Evolutionary conservation across 1,284 basidiomycete genomes (phyloP), one percentile per base, ranked within the genome.

Genomic region (Ceratobasidium sp.): DNA sequence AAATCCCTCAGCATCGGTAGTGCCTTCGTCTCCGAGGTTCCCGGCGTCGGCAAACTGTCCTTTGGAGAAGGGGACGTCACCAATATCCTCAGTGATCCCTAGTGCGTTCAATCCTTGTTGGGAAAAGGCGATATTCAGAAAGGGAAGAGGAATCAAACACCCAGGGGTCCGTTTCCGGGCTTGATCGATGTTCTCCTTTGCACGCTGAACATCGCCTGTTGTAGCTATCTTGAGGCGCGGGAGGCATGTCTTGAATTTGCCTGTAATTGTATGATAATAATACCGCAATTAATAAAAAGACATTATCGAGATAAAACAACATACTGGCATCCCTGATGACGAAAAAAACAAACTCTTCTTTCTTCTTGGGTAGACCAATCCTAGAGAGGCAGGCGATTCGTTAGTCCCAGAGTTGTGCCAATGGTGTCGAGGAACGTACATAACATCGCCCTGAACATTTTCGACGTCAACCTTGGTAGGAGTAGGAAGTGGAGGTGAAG

Each of bases 61-160:
- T 1, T 39, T 71, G 1, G 67, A 33, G 80, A 86, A 87, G 2
- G 80, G 79, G 0, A 78, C 1, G 78, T 87, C 86, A 1, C 81
- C 82, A 26, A 87, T 81, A 64, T 84, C 77, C 77, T 86, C 86
- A 7, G 79, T 83, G 63, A 87, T 82, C 7, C 84, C 85, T 13
- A 88, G 81, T 26, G 78, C 81, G 44, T 68, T 66, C 18, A 82
- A 53, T 2, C 82, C 82, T 7, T 53, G 49, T n/a, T 64, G 61
- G 20, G 80, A 77, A 64, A 82, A 82, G 23, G 77, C 78, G 42
- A 82, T 78, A 75, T 82, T 82, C 28, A 81, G 76, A 28, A 63
- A 63, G 40, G 72, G 78, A n/a, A 78, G 46, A 20, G 79, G 77
- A 60, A 80, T 51, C 26, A 76, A 9, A 42, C 5, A 13, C 4